phyloP scores from a whole-genome alignment of 2,329 filamentous ascomycete species.

The Pseudogymnoascus sp. region DNA sequence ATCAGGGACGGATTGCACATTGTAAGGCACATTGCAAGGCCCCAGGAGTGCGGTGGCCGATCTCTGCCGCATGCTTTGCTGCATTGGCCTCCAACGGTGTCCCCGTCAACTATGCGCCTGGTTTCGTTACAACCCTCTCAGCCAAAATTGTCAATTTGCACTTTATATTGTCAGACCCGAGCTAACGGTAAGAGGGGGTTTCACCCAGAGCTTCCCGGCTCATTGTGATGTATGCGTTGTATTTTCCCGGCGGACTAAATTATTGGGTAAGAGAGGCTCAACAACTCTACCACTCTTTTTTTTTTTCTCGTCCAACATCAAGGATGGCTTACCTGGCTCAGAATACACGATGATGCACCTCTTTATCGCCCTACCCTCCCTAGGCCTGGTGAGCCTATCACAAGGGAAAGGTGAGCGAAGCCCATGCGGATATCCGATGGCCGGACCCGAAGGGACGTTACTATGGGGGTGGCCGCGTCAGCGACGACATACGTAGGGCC shows the following conservation, averaged over 20 bases:
- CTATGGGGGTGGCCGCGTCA: slow-evolving; percentile 8
- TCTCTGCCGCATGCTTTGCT: neutral
- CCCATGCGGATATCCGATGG: neutral
- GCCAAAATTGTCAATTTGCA: neutral
- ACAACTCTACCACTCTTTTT: neutral
- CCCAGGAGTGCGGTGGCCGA: neutral
- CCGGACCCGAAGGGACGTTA: neutral
- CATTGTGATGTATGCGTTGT: neutral
- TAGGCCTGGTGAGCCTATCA: neutral
- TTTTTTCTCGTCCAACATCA: neutral
- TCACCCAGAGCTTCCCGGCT: neutral
- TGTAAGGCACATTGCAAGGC: neutral
- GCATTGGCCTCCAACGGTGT: neutral
- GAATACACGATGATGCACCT: neutral
- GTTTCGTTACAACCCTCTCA: neutral
- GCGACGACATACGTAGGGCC: slow-evolving; percentile 5
- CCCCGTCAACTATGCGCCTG: neutral
- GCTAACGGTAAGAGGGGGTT: neutral
- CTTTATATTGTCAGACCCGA: neutral
- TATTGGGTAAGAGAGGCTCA: neutral
- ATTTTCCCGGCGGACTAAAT: neutral
- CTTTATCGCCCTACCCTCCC: neutral
- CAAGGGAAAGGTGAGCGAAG: neutral
- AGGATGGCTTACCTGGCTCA: neutral
- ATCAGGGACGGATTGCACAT: neutral